Evolutionary conservation across 1,284 basidiomycete species (phyloP), one percentile per base, ranked within the genome.

Genomic region (Pseudozyma hubeiensis): DNA sequence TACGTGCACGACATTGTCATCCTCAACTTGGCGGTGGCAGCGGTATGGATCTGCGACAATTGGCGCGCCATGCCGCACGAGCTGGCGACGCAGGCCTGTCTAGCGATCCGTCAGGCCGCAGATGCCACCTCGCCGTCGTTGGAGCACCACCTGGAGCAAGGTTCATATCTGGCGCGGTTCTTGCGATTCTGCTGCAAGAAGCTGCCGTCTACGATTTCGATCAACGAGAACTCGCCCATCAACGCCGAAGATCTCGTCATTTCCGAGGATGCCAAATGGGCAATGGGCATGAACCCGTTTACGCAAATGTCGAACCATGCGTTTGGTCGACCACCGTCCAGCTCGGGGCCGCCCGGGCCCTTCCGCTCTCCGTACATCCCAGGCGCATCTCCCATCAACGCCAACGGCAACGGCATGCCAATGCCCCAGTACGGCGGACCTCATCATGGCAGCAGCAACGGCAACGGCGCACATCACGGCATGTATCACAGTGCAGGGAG

Each of bases 1-100:
- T 75, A 69, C 44, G 71, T 75, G 19, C 71, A 75, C 43, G 71
- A 75, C 39, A 75, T 75, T 53, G 71, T 75, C 55, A 75, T 75
- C 13, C 71, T 75, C 66, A 75, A 75, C 59, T 44, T 75, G 53
- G 71, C 71, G 0, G 71, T 75, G 4, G 66, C 71, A 3, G 71
- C 71, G 2, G 71, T 75, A 33, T 75, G 71, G 71, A 75, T 69
- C 56, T 75, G 71, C 53, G 71, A 75, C 51, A 75, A 75, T 19
- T 75, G 71, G 71, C 62, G 71, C 34, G 71, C 71, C 35, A 75
- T 75, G 71, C 58, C 62, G 16, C 66, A 75, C n/a, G 63, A 63
- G 48, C 54, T 75, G n/a, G 71, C 71, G 5, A 68, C 62, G 0
- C 62, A 69, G 41, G 71, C 71, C 7, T 69, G 63, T 41, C 49